These are phyloP conservation scores for Ophiostoma quercus DNA, from an alignment of 2,329 filamentous ascomycete species.

Conservation along the genomic window DNA sequence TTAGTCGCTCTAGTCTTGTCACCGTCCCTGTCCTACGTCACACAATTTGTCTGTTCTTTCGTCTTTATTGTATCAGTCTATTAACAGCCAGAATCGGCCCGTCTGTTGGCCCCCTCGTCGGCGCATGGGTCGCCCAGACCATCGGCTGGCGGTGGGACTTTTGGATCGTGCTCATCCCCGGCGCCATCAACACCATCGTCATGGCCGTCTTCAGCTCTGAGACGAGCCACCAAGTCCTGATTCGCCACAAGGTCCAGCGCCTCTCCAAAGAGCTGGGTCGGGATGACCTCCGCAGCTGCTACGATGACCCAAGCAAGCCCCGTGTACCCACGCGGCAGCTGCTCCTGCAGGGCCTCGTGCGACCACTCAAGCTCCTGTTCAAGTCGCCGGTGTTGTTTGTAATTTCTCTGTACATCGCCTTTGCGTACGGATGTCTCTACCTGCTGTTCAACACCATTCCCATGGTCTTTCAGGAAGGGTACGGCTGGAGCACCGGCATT, in stretches of 20 bases:
- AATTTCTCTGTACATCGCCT: conserved; percentile 47
- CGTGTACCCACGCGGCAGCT: conserved; percentile 29
- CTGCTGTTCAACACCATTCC: conserved; percentile 52
- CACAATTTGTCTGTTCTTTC: background rate
- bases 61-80: background rate
- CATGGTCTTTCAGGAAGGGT: conserved; percentile 44
- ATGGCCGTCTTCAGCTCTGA: conserved; percentile 42
- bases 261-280: conserved; percentile 45
- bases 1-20: background rate
- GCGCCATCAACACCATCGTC: conserved; percentile 34
- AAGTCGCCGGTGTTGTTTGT: conserved; percentile 45
- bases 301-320: conserved; percentile 29
- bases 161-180: conserved; percentile 49
- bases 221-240: conserved; percentile 48
- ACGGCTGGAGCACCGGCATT: conserved; percentile 43
- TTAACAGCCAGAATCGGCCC: background rate
- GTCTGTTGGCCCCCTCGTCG: conserved; percentile 39
- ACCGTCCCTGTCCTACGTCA: background rate
- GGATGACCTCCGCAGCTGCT: conserved; percentile 44
- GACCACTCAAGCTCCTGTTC: conserved; percentile 49
- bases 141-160: conserved; percentile 39
- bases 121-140: conserved; percentile 45
- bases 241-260: conserved; percentile 44
- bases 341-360: conserved; percentile 41
- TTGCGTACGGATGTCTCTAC: conserved; percentile 49